Percentiles rank a stretch among this genome's conserved stretches.
These are phyloP conservation scores for Tieghemostelium lacteum DNA, from an alignment of 78 protist species.

Conservation along the genomic window DNA sequence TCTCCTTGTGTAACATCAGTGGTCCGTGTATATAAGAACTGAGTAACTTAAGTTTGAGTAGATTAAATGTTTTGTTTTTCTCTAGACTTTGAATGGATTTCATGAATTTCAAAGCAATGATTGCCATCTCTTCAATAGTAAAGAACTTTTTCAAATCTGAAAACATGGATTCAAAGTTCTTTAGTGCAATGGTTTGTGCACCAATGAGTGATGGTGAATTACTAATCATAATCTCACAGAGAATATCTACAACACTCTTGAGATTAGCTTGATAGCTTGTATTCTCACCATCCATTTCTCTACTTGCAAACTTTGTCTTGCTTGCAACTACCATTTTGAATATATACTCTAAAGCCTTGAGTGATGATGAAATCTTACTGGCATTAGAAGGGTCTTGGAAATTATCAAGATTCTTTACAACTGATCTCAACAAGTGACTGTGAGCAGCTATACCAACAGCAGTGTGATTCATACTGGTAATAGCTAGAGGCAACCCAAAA, in stretches of 20 bases:
- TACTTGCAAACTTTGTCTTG: slow-evolving; percentile 33
- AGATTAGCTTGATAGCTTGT: slow-evolving; percentile 55
- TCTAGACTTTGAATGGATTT: slow-evolving; percentile 58
- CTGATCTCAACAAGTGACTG: slow-evolving; percentile 58
- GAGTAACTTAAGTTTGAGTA: slow-evolving; percentile 52
- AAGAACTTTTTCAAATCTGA: slow-evolving; percentile 57
- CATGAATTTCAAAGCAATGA: slow-evolving; percentile 62
- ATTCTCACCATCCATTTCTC: slow-evolving; percentile 8
- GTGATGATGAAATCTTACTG: slow-evolving; percentile 36
- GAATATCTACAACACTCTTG: slow-evolving; percentile 63
- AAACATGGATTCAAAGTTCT: slow-evolving; percentile 68
- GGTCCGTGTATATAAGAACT: slow-evolving; percentile 56
- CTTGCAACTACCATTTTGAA: slow-evolving; percentile 70
- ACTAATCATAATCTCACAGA: slow-evolving; percentile 72
- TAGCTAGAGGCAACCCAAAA: slow-evolving; percentile 43
- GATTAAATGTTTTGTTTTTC: slow-evolving; percentile 60
- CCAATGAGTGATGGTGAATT: slow-evolving; percentile 58
- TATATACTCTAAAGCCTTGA: slow-evolving; percentile 64
- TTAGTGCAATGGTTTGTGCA: slow-evolving; percentile 66
- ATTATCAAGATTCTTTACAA: slow-evolving; percentile 66
- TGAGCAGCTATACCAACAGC: slow-evolving; percentile 50
- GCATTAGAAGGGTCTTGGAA: slow-evolving; percentile 70
- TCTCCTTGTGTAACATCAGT: slow-evolving; percentile 61
- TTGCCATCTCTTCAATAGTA: slow-evolving; percentile 68
- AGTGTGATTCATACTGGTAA: background rate